phyloP scores from a whole-genome alignment of 2,329 filamentous ascomycete species.

The Sphaerostilbella broomeana region DNA sequence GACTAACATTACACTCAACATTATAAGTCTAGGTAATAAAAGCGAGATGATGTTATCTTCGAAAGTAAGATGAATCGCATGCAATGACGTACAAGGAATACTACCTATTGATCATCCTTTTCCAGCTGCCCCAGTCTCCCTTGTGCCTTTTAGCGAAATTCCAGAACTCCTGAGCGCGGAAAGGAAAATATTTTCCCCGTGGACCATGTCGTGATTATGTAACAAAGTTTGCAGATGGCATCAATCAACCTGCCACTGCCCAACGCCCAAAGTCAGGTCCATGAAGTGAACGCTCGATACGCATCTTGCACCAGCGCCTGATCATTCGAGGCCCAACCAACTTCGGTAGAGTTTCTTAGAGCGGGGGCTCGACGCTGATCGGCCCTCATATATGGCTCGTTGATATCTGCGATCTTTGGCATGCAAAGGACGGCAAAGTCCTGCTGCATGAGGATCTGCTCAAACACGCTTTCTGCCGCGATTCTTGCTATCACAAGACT shows the following conservation, averaged over 20 bases:
- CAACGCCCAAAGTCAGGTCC: constrained; percentile 10
- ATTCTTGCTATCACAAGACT: too few relatives aligned
- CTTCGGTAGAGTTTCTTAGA: constrained; percentile 5
- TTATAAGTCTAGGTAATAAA: too few relatives aligned
- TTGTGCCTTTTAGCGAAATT: too few relatives aligned
- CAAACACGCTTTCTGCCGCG: too few relatives aligned
- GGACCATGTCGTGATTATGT: constrained; percentile 6
- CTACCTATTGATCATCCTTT: too few relatives aligned
- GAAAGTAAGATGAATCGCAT: too few relatives aligned
- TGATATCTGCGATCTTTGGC: constrained; percentile 3
- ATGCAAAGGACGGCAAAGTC: constrained; percentile 3
- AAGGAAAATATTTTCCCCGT: constrained; percentile 1
- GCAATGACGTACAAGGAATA: too few relatives aligned
- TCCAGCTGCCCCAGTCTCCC: too few relatives aligned
- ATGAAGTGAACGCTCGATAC: constrained; percentile 4
- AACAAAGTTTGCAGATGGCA: constrained; percentile 5
- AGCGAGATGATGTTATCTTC: too few relatives aligned
- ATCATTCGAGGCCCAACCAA: constrained; percentile 14
- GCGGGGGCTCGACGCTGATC: constrained; percentile 1
- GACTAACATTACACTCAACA: too few relatives aligned
- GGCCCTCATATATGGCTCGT: constrained; percentile 4
- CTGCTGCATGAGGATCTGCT: too few relatives aligned
- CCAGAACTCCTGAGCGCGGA: too few relatives aligned
- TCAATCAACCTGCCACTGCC: constrained; percentile 7
- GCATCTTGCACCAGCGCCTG: constrained; percentile 12